A percentile compares a stretch with the other conserved stretches of the same genome.
Evolutionary conservation across 1,284 basidiomycete species (phyloP).

Genomic region (Cutaneotrichosporon cavernicola): DNA sequence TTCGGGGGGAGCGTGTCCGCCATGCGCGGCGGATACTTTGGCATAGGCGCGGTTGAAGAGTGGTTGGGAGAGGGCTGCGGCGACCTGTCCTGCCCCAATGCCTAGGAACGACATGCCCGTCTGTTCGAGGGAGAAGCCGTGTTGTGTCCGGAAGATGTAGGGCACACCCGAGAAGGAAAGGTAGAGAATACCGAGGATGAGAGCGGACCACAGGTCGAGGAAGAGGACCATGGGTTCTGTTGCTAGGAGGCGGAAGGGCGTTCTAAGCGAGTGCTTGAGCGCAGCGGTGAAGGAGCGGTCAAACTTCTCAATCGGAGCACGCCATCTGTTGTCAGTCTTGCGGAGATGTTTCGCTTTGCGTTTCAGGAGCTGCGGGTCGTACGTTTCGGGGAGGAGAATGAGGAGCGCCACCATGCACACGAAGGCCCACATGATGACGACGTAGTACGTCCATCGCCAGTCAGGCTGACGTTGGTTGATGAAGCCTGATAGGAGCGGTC

Average conservation of each 20-base stretch:
- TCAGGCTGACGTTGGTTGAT: slow-evolving; percentile 58
- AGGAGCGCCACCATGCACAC: slow-evolving; percentile 48
- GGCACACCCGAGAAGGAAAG: slow-evolving; percentile 66
- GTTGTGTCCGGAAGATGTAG: slow-evolving; percentile 63
- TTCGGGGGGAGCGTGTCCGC: slow-evolving; percentile 67
- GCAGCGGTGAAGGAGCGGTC: slow-evolving; percentile 56
- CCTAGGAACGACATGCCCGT: slow-evolving; percentile 70
- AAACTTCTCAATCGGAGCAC: slow-evolving; percentile 60
- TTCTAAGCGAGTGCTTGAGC: slow-evolving; percentile 61
- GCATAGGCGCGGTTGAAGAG: slow-evolving; percentile 61
- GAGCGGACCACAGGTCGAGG: slow-evolving; percentile 62
- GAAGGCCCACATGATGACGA: slow-evolving; percentile 60
- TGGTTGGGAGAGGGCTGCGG: slow-evolving; percentile 61
- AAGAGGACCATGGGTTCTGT: slow-evolving; percentile 74
- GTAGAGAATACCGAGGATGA: slow-evolving; percentile 73
- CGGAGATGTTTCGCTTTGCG: slow-evolving; percentile 61
- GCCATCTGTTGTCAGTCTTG: slow-evolving; percentile 60
- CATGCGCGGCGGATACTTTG: slow-evolving; percentile 37
- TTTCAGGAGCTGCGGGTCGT: slow-evolving; percentile 63
- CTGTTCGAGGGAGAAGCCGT: slow-evolving; percentile 63
- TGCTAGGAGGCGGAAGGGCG: slow-evolving; percentile 70
- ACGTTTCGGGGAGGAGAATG: slow-evolving; percentile 72
- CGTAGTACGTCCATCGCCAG: slow-evolving; percentile 78
- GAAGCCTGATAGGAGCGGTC: slow-evolving; percentile 57
- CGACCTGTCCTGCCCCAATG: slow-evolving; percentile 66